Conservation (phyloP, 2,329 filamentous ascomycete genomes). For the Penicillium polonicum region DNA sequence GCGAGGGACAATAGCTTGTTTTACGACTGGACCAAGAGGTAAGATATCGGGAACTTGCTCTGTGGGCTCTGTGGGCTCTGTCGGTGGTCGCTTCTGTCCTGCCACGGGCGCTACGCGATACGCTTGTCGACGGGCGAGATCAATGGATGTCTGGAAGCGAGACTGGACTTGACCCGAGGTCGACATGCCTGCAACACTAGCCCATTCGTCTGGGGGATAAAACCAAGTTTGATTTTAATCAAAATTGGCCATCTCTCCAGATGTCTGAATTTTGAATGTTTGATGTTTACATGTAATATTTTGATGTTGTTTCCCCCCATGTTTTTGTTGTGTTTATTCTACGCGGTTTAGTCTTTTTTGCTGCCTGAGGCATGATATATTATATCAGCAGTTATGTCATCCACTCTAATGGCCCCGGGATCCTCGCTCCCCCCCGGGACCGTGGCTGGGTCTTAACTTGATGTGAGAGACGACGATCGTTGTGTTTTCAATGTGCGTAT, state of each 20-base stretch:
- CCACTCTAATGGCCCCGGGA: not conserved
- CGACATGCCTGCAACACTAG: slow-evolving; percentile 27
- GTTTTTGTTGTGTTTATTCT: not conserved
- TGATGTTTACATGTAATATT: not conserved
- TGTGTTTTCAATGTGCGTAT: not conserved
- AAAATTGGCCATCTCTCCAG: not conserved
- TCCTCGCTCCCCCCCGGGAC: not conserved
- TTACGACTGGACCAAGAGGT: not conserved
- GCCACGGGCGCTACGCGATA: slow-evolving; percentile 44
- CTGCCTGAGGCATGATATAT: not conserved
- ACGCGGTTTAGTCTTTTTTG: not conserved
- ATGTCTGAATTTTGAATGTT: not conserved
- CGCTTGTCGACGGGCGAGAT: slow-evolving; percentile 42
- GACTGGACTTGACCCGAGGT: slow-evolving; percentile 41
- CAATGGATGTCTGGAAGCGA: slow-evolving; percentile 51
- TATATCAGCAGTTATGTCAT: slow-evolving; percentile 5
- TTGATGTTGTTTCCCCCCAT: not conserved
- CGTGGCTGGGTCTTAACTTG: not conserved
- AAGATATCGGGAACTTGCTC: slow-evolving; percentile 12
- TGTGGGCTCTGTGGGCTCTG: slow-evolving; percentile 11
- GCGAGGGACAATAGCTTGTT: slow-evolving; percentile 11
- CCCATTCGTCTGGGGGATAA: not conserved
- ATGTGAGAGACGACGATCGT: slow-evolving; percentile 1
- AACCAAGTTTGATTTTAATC: not conserved
- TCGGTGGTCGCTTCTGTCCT: slow-evolving; percentile 50